Evolutionary conservation across 768 basidiomycete genomes (phyloP).

Genomic region (Mycena sanguinolenta): DNA sequence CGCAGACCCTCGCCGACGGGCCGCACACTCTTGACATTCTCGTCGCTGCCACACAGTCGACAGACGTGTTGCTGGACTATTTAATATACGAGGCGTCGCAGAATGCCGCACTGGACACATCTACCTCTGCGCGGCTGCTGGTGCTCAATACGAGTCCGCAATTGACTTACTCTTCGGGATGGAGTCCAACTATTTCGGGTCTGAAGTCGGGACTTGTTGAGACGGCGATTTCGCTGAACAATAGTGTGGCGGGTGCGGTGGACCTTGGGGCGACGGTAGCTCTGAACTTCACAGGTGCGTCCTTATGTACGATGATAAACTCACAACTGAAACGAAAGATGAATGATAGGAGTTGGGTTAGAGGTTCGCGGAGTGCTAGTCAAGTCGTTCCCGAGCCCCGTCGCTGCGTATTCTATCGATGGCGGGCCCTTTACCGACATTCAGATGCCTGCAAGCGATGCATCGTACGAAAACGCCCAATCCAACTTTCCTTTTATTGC

Average conservation of each 20-base stretch:
- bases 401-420: constrained; percentile 6
- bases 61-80: constrained; percentile 8
- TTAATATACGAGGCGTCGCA: constrained; percentile 16
- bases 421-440: neutral
- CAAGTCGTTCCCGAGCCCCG: neutral
- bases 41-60: neutral
- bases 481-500: constrained; percentile 17
- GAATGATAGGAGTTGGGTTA: neutral
- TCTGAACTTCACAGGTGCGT: constrained; percentile 13
- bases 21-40: neutral
- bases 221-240: constrained; percentile 3
- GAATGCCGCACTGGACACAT: neutral
- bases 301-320: neutral
- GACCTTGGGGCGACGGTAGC: constrained; percentile 15
- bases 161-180: neutral
- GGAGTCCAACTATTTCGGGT: neutral
- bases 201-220: neutral
- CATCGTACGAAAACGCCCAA: neutral
- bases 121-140: neutral
- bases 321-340: neutral
- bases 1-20: neutral
- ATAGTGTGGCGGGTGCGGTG: constrained; percentile 6
- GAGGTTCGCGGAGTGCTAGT: constrained; percentile 17
- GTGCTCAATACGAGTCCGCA: neutral
- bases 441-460: constrained; percentile 7